These are phyloP conservation scores for Royoungia palumana DNA, from an alignment of 768 basidiomycete genomes.

Conservation along the genomic window DNA sequence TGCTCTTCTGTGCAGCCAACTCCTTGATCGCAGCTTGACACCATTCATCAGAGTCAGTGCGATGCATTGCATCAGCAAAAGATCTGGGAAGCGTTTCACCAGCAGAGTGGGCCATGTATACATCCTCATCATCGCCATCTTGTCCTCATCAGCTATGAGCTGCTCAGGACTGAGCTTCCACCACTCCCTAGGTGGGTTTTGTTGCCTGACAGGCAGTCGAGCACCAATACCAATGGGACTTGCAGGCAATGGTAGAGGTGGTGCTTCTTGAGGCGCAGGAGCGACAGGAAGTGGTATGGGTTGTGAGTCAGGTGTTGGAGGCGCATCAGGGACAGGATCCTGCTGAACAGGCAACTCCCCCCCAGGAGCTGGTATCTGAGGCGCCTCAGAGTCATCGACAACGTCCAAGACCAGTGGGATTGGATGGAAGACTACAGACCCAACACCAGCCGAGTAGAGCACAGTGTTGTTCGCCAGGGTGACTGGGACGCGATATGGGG, in stretches of 20 bases:
- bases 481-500: background rate
- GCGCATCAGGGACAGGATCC: background rate
- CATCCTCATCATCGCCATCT: background rate
- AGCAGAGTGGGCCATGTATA: background rate
- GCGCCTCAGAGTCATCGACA: no score
- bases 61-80: background rate
- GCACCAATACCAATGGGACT: constrained; percentile 1
- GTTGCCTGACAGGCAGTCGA: background rate
- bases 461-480: background rate
- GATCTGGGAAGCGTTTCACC: no score
- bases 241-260: background rate
- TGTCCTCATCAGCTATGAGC: background rate
- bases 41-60: no score
- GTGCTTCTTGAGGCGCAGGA: no score
- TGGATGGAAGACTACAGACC: constrained; percentile 1
- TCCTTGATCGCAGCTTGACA: background rate
- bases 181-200: background rate
- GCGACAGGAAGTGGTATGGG: no score
- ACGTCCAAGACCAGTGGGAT: no score
- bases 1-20: background rate
- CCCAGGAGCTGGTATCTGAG: background rate
- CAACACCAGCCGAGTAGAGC: background rate
- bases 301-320: background rate
- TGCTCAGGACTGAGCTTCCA: background rate
- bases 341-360: background rate